Evolutionary conservation across 192 early-diverging fungal genomes (phyloP).

Genomic region (Anaeromyces robustus): DNA sequence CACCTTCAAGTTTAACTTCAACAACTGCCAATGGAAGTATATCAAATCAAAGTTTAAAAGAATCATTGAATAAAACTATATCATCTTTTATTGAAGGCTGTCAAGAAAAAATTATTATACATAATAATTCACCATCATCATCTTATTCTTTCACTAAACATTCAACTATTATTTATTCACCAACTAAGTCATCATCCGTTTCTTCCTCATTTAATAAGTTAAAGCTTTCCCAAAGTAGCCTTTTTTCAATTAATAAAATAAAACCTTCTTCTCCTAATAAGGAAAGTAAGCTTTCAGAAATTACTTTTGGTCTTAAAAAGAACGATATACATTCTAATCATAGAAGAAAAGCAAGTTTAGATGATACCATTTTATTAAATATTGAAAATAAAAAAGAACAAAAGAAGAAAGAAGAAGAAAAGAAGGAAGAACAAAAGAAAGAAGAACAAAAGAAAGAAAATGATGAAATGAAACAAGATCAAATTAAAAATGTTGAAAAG

Average conservation of each 20-base stretch:
- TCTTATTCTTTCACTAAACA: not conserved
- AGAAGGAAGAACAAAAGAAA: no score
- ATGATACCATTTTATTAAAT: not conserved
- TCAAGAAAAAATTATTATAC: not conserved
- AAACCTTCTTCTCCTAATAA: not conserved
- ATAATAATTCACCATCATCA: not conserved
- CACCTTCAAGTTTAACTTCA: not conserved
- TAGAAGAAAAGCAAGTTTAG: not conserved
- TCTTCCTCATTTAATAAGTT: not conserved
- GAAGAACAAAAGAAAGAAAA: not conserved
- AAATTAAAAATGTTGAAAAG: not conserved
- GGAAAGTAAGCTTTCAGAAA: not conserved
- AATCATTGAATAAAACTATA: not conserved
- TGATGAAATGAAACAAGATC: not conserved
- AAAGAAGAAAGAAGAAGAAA: no score
- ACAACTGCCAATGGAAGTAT: not conserved
- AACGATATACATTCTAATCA: not conserved
- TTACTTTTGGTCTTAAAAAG: not conserved
- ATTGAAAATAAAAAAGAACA: no score
- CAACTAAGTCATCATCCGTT: not conserved
- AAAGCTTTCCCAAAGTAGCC: not conserved
- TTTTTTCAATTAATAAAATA: not conserved
- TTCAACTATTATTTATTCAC: not conserved
- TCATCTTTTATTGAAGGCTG: not conserved
- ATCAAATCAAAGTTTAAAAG: not conserved